Conservation (phyloP, 2,329 filamentous ascomycete species). For the Aureobasidium lini region DNA sequence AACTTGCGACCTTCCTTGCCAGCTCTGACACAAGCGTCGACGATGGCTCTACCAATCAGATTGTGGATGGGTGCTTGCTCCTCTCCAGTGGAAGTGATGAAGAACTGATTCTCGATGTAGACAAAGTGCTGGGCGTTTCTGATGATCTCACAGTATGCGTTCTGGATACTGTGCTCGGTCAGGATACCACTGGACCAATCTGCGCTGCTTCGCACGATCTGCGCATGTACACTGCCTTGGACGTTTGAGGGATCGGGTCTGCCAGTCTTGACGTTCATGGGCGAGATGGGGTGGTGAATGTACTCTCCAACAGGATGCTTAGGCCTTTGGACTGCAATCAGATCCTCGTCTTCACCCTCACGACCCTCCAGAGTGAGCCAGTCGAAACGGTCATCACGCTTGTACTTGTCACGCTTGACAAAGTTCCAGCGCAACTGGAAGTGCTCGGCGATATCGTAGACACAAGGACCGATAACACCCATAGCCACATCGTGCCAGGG, state of each 20-base stretch:
- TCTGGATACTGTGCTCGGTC: conserved; percentile 77
- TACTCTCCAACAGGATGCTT: conserved; percentile 87
- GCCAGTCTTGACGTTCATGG: conserved; percentile 57
- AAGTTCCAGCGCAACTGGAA: conserved; percentile 96
- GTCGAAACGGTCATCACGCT: conserved; percentile 73
- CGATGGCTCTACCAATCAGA: conserved; percentile 78
- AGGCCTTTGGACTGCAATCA: conserved; percentile 81
- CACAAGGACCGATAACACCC: conserved; percentile 79
- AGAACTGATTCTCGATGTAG: conserved; percentile 99
- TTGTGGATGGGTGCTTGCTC: conserved; percentile 81
- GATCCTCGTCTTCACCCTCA: conserved; percentile 69
- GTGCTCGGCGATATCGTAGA: conserved; percentile 92
- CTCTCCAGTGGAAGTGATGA: conserved; percentile 91
- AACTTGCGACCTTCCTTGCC: conserved; percentile 81
- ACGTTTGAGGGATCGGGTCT: conserved; percentile 34
- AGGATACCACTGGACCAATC: conserved; percentile 94
- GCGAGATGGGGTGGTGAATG: conserved; percentile 66
- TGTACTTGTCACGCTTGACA: conserved; percentile 95
- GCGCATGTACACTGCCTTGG: conserved; percentile 69
- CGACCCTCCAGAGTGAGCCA: conserved; percentile 77
- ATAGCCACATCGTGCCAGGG: conserved; percentile 97
- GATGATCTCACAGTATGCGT: conserved; percentile 79
- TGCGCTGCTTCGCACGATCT: conserved; percentile 79
- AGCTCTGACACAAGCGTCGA: conserved; percentile 78
- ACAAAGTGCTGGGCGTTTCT: conserved; percentile 83